Evolutionary conservation across 1,284 basidiomycete species (phyloP).

Genomic region (Cyathus olla): DNA sequence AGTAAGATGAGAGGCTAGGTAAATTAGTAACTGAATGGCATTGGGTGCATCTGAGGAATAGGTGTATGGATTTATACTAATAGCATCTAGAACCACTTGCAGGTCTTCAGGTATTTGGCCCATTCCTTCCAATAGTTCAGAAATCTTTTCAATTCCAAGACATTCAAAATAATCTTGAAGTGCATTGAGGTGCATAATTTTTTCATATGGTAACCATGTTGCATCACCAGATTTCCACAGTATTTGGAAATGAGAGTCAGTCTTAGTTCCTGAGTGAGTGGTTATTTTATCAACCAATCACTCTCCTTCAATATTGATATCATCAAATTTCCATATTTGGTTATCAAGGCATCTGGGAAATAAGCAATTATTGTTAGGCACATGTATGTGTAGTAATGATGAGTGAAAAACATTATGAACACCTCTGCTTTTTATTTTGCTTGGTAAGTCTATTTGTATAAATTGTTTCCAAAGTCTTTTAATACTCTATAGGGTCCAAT

Average conservation of each 20-base stretch:
- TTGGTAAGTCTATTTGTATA: slow-evolving; percentile 36
- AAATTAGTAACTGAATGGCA: too few species aligned
- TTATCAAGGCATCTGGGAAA: slow-evolving; percentile 33
- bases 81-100: too few species aligned
- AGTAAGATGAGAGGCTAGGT: too few species aligned
- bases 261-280: slow-evolving; percentile 33
- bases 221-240: slow-evolving; percentile 45
- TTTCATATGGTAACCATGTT: slow-evolving; percentile 38
- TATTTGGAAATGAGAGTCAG: slow-evolving; percentile 34
- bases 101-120: too few species aligned
- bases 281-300: slow-evolving; percentile 43
- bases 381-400: slow-evolving; percentile 29
- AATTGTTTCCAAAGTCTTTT: slow-evolving; percentile 16
- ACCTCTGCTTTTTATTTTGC: slow-evolving; percentile 24
- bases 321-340: slow-evolving; percentile 11
- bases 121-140: too few species aligned
- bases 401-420: slow-evolving; percentile 45
- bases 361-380: slow-evolving; percentile 34
- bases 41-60: too few species aligned
- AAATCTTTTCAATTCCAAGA: too few species aligned
- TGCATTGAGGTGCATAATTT: too few species aligned
- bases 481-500: slow-evolving; percentile 40
- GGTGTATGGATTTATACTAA: too few species aligned
- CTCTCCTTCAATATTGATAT: slow-evolving; percentile 18
- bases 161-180: too few species aligned